phyloP scores from a whole-genome alignment of 2,329 filamentous ascomycete genomes.

The Thelonectria discophora region DNA sequence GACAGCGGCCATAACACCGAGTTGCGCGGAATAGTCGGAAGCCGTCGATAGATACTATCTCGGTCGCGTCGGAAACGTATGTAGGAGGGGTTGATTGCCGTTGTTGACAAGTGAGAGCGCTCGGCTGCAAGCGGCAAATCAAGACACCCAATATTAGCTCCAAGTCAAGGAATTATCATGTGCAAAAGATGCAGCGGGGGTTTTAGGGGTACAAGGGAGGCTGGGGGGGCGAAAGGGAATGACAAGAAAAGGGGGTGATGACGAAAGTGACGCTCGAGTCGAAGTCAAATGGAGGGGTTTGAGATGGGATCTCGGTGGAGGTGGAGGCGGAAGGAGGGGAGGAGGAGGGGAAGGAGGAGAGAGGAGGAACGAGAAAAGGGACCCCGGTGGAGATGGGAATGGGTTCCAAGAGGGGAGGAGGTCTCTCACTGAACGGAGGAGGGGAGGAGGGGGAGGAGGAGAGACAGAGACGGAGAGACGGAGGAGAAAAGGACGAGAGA shows the following conservation, averaged over 20 bases:
- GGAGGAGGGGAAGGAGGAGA: background rate
- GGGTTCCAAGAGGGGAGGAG: background rate
- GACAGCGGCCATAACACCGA: constrained; percentile 68
- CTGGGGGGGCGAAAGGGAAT: constrained; percentile 13
- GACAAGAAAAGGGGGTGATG: constrained; percentile 34
- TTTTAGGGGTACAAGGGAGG: constrained; percentile 21
- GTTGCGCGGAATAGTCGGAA: constrained; percentile 15
- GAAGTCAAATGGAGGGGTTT: constrained; percentile 31
- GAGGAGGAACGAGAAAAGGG: background rate
- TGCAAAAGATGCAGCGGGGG: constrained; percentile 15
- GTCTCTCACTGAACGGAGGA: constrained; percentile 14
- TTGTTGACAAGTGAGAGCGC: constrained; percentile 32
- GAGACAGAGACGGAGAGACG: constrained; percentile 34
- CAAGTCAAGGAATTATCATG: constrained; percentile 26
- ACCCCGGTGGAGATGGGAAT: constrained; percentile 14
- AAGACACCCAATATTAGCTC: constrained; percentile 33
- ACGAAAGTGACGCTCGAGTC: constrained; percentile 37
- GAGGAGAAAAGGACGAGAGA: background rate
- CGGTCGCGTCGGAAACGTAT: constrained; percentile 31
- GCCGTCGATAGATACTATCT: constrained; percentile 30
- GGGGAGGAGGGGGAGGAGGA: constrained; percentile 34
- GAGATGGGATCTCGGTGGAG: constrained; percentile 37
- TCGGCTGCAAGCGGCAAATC: constrained; percentile 33
- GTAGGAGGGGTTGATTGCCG: constrained; percentile 23
- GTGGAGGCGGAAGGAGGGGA: constrained; percentile 33